Evolutionary conservation across 1,139 yeast species (phyloP), one percentile per base, ranked within the genome.

Genomic region (Protomyces arabidopsidicola): DNA sequence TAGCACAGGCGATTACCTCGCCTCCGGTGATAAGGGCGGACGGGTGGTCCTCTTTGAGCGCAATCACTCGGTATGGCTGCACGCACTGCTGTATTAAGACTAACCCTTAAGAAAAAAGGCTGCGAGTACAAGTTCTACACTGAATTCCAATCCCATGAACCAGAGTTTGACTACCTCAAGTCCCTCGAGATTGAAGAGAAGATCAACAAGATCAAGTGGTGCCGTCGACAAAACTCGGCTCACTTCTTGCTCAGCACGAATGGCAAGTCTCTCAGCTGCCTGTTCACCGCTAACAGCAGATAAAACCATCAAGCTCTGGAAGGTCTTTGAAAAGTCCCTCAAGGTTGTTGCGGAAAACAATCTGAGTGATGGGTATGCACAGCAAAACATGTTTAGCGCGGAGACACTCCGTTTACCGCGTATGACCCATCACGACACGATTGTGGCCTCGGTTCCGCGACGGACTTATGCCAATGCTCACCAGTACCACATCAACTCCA

Each of bases 11-110:
- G 90, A 93, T 75, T 95, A 87, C 72, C 79, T 95, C 67, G 99
- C 98, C 66, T 93, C 98, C 1, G 99, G 99, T 67, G 99, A 95
- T 77, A 87, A 93, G 73, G 99, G 99, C 60, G 99, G 99, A 31
- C 83, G 99, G 70, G 97, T 95, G 51, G 99, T 95, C 14, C 78
- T 95, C 65, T 95, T 95, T 76, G 98, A 93, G 76, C 83, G 98
- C 71, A 90, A 90, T 75, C 87, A 85, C 70, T 76, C 79, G 67
- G 71, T 69, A 45, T 14, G 14, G 14, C 42, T 36, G 42, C 42
- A 36, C 9, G 9, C 31, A 27, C 31, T 27, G 31, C 31, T 27
- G 8, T 5, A 27, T 34, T 14, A 12, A 48, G 4, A 50, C 38
- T 45, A 34, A 35, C 45, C 8, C n/a, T 45, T 16, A 53, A 69